These are phyloP conservation scores for Posidonia oceanica DNA, from an alignment of 116 monocot species.

Conservation along the genomic window DNA sequence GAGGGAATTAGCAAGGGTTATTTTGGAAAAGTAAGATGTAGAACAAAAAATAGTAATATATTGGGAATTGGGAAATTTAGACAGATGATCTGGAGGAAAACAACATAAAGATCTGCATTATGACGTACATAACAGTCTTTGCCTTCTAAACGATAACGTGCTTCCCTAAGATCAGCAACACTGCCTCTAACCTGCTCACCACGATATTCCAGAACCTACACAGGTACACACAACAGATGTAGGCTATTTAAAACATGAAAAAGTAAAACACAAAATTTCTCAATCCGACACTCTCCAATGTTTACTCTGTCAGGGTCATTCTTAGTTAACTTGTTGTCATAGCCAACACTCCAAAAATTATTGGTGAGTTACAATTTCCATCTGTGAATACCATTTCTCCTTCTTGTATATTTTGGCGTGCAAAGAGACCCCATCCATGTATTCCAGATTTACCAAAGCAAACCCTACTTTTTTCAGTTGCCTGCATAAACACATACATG, in stretches of 20 bases:
- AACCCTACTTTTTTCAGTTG: slow-evolving; percentile 65
- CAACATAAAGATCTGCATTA: neutral
- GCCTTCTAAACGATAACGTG: slow-evolving; percentile 55
- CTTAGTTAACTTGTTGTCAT: no score
- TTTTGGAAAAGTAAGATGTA: no score
- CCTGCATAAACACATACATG: neutral
- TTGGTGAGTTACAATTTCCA: neutral
- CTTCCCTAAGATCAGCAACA: slow-evolving; percentile 94
- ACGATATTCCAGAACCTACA: slow-evolving; percentile 89
- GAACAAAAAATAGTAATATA: no score
- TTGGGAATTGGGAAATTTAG: no score
- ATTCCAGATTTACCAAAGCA: slow-evolving; percentile 97
- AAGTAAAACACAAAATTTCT: neutral
- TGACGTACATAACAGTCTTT: slow-evolving; percentile 75
- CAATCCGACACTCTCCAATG: neutral
- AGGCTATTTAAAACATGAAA: neutral
- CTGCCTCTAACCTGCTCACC: slow-evolving; percentile 93
- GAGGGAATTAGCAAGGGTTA: no score
- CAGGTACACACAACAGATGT: neutral
- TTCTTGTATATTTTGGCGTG: slow-evolving; percentile 85
- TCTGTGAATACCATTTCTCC: slow-evolving; percentile 76
- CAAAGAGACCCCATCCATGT: slow-evolving; percentile 98
- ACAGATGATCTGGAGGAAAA: no score
- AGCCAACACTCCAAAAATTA: neutral
- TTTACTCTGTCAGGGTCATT: neutral